Conservation (phyloP, 768 basidiomycete species). For the Lenzites betulinus region DNA sequence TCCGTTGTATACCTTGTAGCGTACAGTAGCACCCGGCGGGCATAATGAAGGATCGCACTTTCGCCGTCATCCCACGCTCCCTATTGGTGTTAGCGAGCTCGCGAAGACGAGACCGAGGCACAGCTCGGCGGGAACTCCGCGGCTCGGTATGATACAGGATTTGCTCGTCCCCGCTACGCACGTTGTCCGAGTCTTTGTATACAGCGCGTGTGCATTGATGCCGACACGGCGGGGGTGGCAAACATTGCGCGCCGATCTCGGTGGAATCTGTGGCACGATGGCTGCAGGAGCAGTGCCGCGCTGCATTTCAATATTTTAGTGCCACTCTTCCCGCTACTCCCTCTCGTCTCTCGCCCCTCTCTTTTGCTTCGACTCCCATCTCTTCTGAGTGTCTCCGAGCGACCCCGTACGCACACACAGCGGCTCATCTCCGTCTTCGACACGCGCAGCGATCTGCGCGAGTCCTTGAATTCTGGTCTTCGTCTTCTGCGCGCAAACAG, state of each 20-base stretch:
- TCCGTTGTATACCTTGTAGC: constrained; percentile 22
- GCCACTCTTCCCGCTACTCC: neutral
- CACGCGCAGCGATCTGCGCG: too few species aligned
- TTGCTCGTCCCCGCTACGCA: neutral
- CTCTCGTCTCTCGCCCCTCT: neutral
- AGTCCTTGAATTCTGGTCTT: neutral
- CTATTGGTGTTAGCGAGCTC: neutral
- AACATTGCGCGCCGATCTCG: neutral
- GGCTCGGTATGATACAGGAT: neutral
- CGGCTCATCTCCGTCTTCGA: too few species aligned
- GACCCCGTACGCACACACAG: neutral
- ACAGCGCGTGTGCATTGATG: neutral
- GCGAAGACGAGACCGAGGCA: neutral
- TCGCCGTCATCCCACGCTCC: neutral
- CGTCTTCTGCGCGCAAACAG: constrained; percentile 6
- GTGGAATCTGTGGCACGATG: neutral
- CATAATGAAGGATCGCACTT: neutral
- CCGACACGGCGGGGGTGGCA: neutral
- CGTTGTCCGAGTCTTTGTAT: neutral
- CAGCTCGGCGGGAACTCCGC: neutral
- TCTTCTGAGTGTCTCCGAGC: neutral
- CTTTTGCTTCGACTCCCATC: neutral
- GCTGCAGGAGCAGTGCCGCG: neutral
- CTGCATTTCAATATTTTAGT: neutral
- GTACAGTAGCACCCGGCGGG: constrained; percentile 9